These are phyloP conservation scores for Dacryopinax spathularia DNA, from an alignment of 768 basidiomycete species.

Conservation along the genomic window DNA sequence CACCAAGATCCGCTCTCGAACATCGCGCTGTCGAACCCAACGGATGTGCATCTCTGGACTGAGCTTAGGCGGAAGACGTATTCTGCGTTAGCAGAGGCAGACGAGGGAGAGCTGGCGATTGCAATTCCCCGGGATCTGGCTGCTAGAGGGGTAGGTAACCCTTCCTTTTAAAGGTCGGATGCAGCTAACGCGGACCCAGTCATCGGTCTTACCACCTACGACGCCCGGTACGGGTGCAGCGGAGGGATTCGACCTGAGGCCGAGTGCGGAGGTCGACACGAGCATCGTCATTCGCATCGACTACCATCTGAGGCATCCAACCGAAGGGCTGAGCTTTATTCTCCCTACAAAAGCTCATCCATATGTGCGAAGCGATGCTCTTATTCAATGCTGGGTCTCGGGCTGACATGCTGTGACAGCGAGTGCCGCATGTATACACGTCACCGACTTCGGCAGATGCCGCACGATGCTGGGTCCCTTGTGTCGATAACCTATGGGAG, in stretches of 20 bases:
- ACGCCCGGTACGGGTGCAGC: conserved; percentile 4
- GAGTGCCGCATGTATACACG: conserved; percentile 86
- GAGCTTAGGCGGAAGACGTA: conserved; percentile 88
- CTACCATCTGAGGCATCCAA: conserved; percentile 70
- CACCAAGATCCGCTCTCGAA: conserved; percentile 62
- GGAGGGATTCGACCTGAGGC: conserved; percentile 1
- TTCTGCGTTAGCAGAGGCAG: conserved; percentile 75
- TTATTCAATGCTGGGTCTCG: not conserved
- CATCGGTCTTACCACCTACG: not conserved
- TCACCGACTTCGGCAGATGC: conserved; percentile 75
- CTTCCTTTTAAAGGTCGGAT: conserved; percentile 23
- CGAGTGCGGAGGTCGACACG: conserved; percentile 54
- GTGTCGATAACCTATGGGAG: conserved; percentile 87
- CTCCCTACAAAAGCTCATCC: conserved; percentile 69
- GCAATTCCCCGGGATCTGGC: conserved; percentile 62
- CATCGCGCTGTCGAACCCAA: conserved; percentile 47
- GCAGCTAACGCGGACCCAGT: conserved; percentile 9
- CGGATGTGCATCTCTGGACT: conserved; percentile 77
- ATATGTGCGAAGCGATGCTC: conserved; percentile 41
- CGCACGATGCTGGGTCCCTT: conserved; percentile 98
- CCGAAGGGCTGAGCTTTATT: conserved; percentile 75
- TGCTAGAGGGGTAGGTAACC: conserved; percentile 46
- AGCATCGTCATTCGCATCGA: conserved; percentile 53
- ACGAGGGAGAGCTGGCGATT: conserved; percentile 90
- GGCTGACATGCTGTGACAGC: conserved; percentile 31